Base-by-base conservation (phyloP, 192 early-diverging fungal species). In the Irineochytrium annulatum region DNA sequence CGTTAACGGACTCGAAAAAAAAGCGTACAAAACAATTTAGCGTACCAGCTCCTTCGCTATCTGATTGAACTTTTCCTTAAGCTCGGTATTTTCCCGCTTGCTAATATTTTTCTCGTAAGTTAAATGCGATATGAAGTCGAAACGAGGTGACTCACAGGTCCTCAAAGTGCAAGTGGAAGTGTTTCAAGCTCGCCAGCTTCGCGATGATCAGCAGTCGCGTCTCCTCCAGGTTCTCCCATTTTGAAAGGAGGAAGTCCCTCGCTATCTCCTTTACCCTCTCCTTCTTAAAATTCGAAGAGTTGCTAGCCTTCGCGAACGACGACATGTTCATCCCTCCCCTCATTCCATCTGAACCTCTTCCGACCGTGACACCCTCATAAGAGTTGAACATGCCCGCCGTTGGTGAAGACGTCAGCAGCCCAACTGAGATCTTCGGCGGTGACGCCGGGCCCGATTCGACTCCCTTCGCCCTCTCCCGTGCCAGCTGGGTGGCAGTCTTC, bases 231-330 rank as follows among this genome's bases (percentile, higher is more conserved):
- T 31, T 46, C 33, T 65, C 63, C 43, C 48, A 65, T 31, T 65
- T 65, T 33, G 34, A 28, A 1, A 65, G 45, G 43, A 65, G 16
- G 39, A 58, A 65, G 6, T 30, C 11, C 27, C 57, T 57, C 16
- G 63, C 55, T 22, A 58, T 65, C 29, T 65, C 63, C 35, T 39
- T 65, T 34, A 46, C 63, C 13, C 49, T 59, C 16, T 45, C 34
- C 24, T 56, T 56, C 24, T 65, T 65, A 52, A 52, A 65, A 28
- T 65, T 65, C 51, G n/a, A 43, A 3, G 63, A 56, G 37, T 65
- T 65, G 11, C 31, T 32, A 2, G 57, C 56, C 41, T 65, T 65
- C 44, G 59, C 17, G 46, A 22, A 49, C 6, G 46, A 14, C n/a
- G n/a, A n/a, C n/a, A n/a, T n/a, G n/a, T n/a, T n/a, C 46, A 22